Evolutionary conservation across 192 early-diverging fungal species (phyloP), one percentile per base, ranked within the genome.

Genomic region (Glomus cerebriforme): DNA sequence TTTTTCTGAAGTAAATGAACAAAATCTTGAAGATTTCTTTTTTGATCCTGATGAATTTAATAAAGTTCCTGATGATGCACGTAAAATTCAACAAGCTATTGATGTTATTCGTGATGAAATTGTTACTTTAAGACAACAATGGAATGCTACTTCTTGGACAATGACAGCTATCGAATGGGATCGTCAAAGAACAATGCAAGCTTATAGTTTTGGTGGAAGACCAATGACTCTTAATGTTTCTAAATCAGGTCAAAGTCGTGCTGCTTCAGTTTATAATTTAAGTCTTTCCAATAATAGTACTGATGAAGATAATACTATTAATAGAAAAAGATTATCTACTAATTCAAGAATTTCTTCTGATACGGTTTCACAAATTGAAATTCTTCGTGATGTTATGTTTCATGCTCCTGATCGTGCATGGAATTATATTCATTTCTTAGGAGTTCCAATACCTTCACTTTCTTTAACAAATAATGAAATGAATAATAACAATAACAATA

Each of bases 141-240:
- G 77, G 77, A 78, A 78, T 78, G 9, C 65, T 39, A 47, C 59
- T 22, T 78, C 77, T 26, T 78, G 77, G 77, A 26, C 66, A 59
- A 78, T 78, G 77, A 78, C 77, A 24, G 77, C 59, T 26, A 78
- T 78, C 17, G 77, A 78, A 69, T 78, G 77, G 77, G 77, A 78
- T 78, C 77, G 77, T 49, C 77, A 78, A 58, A 67, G 77, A 69
- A 78, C 67, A 49, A 78, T 78, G 77, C 65, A 69, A 54, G 45
- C 77, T 49, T 78, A 78, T 78, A 58, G 47, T 69, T 78, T 78
- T 78, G 77, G 74, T 45, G 37, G 59, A 19, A 27, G 74, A 65
- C 35, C 74, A 35, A 66, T 59, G 59, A 37, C 54, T 35, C 59
- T 34, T 15, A 75, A 75, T 62, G 13, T 59, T n/a, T 59, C 73